Percentiles rank a stretch among this genome's conserved stretches.
phyloP scores from a whole-genome alignment of 1,284 basidiomycete genomes.

The Leccinum pachyderme region DNA sequence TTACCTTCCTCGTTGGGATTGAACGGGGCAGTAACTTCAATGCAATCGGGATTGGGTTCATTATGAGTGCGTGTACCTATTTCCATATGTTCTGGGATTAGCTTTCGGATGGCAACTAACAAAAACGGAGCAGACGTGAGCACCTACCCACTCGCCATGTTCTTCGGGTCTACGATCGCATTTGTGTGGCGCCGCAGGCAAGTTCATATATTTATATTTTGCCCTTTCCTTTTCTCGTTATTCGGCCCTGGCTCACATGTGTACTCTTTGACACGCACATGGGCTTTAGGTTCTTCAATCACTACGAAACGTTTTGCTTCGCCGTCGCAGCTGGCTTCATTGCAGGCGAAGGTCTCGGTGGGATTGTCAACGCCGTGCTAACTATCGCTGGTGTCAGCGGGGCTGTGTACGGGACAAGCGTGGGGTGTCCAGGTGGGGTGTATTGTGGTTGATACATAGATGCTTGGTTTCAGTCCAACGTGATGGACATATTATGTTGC shows the following conservation, averaged over 20 bases:
- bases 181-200: not conserved
- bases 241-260: not conserved
- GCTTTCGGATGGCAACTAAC: not conserved
- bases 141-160: conserved; percentile 1
- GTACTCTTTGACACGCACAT: not conserved
- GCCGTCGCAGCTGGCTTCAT: conserved; percentile 14
- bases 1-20: not conserved
- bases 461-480: not conserved
- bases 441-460: not conserved
- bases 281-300: not conserved
- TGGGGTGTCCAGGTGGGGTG: conserved; percentile 10
- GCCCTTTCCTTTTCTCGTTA: not conserved
- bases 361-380: conserved; percentile 12
- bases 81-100: not conserved
- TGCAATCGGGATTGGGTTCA: not conserved
- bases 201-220: not conserved
- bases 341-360: conserved; percentile 17
- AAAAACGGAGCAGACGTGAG: not conserved
- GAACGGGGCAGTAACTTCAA: not conserved
- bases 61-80: not conserved
- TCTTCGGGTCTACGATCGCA: not conserved
- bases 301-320: conserved; percentile 6
- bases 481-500: not conserved
- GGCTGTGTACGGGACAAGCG: conserved; percentile 4
- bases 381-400: conserved; percentile 14